Base-by-base conservation (phyloP, 1,284 basidiomycete genomes). In the Rhodotorula sp. region DNA sequence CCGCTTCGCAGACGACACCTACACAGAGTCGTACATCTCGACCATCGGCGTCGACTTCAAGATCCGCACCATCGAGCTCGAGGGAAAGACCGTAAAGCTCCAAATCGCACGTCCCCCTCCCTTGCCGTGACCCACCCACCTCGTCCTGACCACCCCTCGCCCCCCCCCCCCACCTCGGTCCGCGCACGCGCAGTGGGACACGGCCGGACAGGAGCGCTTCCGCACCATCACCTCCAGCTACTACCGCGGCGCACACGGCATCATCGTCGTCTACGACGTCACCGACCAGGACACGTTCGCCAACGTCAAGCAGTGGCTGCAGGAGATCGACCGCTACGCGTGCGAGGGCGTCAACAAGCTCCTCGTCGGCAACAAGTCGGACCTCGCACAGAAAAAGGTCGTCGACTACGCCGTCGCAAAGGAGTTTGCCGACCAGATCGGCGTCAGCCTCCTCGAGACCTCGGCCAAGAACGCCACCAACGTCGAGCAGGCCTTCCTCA, bases 291-390 rank as follows among this genome's bases (percentile, higher is more conserved):
- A 98, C 80, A 95, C 94, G 27, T 98, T 97, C 85, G 90, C 91
- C 80, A 97, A 99, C 80, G 97, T 99, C 82, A 99, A 99, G 87
- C 94, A 97, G 82, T 99, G 97, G 97, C 88, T 99, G 71, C 94
- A 97, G 82, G 96, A 99, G 84, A 99, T 99, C 80, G 97, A 99
- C 85, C 90, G 96, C 80, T 98, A 99, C 83, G 97, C 97, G 72
- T 95, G 94, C 63, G 97, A 99, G 83, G 97, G 96, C 67, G 96
- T 99, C 73, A 97, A 97, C 88, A 97, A 97, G 85, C 84, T 99
- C 61, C 87, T 99, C 64, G 94, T 99, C 70, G 96, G 96, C 75
- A 99, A 98, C 87, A 99, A 99, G 87, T 93, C 91, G 63, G 96
- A 99, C 84, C 85, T 98, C 81, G 93, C 93, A 55, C 90, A 89